Evolutionary conservation across 192 early-diverging fungal genomes (phyloP), one percentile per base, ranked within the genome.

Genomic region (Podochytrium sp.): DNA sequence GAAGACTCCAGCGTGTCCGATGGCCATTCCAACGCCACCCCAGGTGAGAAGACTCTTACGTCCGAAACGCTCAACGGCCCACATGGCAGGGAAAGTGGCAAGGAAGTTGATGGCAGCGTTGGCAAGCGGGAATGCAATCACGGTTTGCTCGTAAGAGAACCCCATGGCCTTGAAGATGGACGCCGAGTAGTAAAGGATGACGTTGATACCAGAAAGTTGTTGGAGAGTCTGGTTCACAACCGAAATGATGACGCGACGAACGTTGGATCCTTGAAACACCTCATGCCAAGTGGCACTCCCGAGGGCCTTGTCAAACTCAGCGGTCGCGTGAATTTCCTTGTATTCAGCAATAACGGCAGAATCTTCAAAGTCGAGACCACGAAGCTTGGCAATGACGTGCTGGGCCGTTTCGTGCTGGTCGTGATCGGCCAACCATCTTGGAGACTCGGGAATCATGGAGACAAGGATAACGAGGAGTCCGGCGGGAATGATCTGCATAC

Each of bases 11-110:
- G 85, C 81, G 59, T 92, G 83, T 66, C 84, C 87, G 29, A 90
- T 60, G 41, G 81, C 82, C 92, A 94, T 94, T 10, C 14, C 55
- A 39, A 89, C 42, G 4, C 89, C 91, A 34, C 95, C 95, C 50
- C 84, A 77, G 63, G 94, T 75, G 29, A 97, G 81, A 5, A 95
- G 91, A 56, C 86, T 88, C 38, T 90, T 86, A 59, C 96, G 93
- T 43, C 96, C 96, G 88, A 90, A 90, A 29, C 81, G 80, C 58
- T 97, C 96, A 56, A 97, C 80, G 74, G 84, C 92, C 52, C 92
- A 81, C 70, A 96, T 97, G 49, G 93, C 95, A 29, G 95, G 95
- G 68, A 98, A 86, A 30, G 94, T 97, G 35, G 85, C 82, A 62
- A 95, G 60, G 29, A 94, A 84, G 80, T 97, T 98, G 71, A 97